Evolutionary conservation across 768 basidiomycete species (phyloP).

Genomic region (Kwoniella dendrophila): DNA sequence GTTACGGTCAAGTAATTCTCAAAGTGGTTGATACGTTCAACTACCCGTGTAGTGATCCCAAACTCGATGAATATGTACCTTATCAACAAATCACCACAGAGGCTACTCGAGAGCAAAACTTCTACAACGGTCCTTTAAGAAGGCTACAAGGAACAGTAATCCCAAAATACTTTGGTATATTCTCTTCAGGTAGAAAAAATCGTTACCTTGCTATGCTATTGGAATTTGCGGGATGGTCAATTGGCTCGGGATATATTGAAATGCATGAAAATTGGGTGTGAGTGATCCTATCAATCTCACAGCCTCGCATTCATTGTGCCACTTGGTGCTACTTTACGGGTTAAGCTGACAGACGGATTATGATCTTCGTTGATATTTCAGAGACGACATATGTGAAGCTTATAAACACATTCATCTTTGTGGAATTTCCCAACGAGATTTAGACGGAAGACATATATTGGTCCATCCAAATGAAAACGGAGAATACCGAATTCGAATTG

Average conservation of each 20-base stretch:
- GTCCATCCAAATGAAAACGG: too few relatives aligned
- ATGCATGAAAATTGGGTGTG: neutral
- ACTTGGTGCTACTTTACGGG: too few relatives aligned
- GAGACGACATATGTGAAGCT: too few relatives aligned
- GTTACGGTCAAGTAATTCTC: neutral
- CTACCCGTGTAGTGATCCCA: neutral
- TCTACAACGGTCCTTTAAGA: neutral
- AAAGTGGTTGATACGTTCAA: neutral
- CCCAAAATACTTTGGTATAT: neutral
- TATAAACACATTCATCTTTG: too few relatives aligned
- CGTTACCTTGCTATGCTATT: neutral
- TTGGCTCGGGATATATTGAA: neutral
- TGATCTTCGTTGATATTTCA: too few relatives aligned
- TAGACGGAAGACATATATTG: too few relatives aligned
- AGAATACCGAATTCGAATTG: too few relatives aligned
- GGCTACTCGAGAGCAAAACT: neutral
- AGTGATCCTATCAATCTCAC: too few relatives aligned
- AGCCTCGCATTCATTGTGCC: too few relatives aligned
- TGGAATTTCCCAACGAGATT: too few relatives aligned
- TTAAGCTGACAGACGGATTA: too few relatives aligned
- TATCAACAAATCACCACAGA: neutral
- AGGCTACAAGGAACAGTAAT: neutral
- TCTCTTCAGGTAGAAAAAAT: too few relatives aligned
- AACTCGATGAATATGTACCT: neutral
- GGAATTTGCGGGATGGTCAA: neutral